These are phyloP conservation scores for Fusarium bulbicola DNA, from an alignment of 2,329 filamentous ascomycete species.

Conservation along the genomic window DNA sequence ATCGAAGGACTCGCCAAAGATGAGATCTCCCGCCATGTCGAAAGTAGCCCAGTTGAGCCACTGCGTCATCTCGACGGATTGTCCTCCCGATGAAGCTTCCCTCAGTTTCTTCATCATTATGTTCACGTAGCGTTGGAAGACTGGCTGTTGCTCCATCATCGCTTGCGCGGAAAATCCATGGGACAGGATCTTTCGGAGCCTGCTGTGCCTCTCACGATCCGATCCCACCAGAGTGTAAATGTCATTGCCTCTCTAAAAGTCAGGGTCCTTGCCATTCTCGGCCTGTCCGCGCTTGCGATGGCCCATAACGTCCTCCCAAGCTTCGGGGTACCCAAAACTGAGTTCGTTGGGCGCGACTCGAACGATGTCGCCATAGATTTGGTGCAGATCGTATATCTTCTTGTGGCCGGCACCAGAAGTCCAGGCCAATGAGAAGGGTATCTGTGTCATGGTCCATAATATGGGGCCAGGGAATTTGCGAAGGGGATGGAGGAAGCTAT, in stretches of 20 bases:
- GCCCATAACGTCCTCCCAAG: neutral
- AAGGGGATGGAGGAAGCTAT: neutral
- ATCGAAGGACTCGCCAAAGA: neutral
- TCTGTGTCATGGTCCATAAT: neutral
- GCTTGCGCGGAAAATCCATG: neutral
- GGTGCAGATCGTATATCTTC: neutral
- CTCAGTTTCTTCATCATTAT: neutral
- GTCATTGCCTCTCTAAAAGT: neutral
- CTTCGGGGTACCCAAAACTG: neutral
- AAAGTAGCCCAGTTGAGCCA: neutral
- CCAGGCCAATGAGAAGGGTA: neutral
- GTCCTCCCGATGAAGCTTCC: neutral
- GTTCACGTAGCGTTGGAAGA: neutral
- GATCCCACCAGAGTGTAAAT: neutral
- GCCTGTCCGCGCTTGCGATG: neutral
- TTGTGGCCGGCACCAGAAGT: neutral
- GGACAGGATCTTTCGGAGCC: neutral
- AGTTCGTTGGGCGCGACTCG: neutral
- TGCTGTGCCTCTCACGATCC: neutral
- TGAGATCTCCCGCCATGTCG: neutral
- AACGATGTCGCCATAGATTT: neutral
- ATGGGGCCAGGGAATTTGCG: neutral
- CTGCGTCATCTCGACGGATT: neutral
- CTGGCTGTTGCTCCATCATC: neutral
- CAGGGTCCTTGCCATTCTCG: neutral